phyloP scores from a whole-genome alignment of 352 stramenopile species.

The Phytophthora citrophthora region DNA sequence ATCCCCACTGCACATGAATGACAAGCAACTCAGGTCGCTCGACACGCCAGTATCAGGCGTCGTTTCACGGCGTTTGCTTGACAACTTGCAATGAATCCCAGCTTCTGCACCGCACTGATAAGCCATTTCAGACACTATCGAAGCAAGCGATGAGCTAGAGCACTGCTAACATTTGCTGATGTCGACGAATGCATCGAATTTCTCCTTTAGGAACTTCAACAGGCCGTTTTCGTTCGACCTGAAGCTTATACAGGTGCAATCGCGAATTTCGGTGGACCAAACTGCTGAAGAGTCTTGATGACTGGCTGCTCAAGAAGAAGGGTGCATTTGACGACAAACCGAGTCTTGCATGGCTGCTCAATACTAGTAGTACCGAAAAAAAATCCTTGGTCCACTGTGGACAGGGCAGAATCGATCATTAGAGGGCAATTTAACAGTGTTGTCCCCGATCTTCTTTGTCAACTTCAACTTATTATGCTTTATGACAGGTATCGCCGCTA shows the following conservation, averaged over 20 bases:
- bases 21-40: slow-evolving; percentile 7
- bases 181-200: slow-evolving; percentile 17
- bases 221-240: slow-evolving; percentile 10
- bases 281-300: slow-evolving; percentile 20
- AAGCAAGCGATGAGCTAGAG: slow-evolving; percentile 4
- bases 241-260: slow-evolving; percentile 9
- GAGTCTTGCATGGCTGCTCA: slow-evolving; percentile 31
- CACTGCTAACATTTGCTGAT: neutral
- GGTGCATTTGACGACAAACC: slow-evolving; percentile 18
- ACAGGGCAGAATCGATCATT: slow-evolving; percentile 17
- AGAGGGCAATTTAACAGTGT: neutral
- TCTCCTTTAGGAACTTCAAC: slow-evolving; percentile 11
- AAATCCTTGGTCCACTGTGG: slow-evolving; percentile 17
- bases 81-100: neutral
- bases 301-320: slow-evolving; percentile 24
- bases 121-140: neutral
- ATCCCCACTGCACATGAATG: slow-evolving; percentile 8
- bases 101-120: too few relatives aligned
- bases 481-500: slow-evolving; percentile 25
- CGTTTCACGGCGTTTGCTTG: slow-evolving; percentile 3
- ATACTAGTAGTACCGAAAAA: slow-evolving; percentile 5
- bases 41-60: slow-evolving; percentile 29
- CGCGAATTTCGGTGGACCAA: slow-evolving; percentile 25
- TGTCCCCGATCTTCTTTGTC: neutral
- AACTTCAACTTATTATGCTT: slow-evolving; percentile 22